Evolutionary conservation across 2,329 filamentous ascomycete species (phyloP), one percentile per base, ranked within the genome.

Genomic region (Scorias spongiosa): DNA sequence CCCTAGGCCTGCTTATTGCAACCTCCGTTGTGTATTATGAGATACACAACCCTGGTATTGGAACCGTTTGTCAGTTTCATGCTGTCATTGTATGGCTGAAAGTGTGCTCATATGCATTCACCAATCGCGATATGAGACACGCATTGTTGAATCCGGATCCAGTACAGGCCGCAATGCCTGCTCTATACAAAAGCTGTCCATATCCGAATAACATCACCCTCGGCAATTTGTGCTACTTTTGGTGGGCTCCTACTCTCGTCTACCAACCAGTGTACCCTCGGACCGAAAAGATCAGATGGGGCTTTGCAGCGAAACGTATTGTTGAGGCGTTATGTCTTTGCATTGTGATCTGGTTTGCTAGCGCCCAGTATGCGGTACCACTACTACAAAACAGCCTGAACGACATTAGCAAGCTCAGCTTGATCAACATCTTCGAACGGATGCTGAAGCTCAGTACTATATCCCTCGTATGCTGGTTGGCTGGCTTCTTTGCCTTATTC

Each of bases 221-320:
- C 52, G 66, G 72, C 42, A 98, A 96, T 59, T 69, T 98, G 20
- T 77, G 76, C 46, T 98, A 96, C 66, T 98, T 98, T 63, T 96
- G 91, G 89, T 89, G 88, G 80, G 91, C 89, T 0, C 91, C 91
- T 0, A 98, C 91, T 0, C 72, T 98, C 42, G 82, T 96, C 39
- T 98, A 98, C 62, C 91, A 98, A 66, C 91, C 91, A 1, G 86
- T 91, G 11, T 98, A 98, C 61, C 91, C 91, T 15, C 82, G 88
- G 38, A 87, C 84, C 5, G 69, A 77, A 8, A 75, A 73, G 45
- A 84, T 95, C 53, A 76, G 91, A 49, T 95, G 88, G 87, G 61
- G 75, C 3, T 98, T 94, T 59, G 85, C 96, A 34, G 67, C 75
- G 46, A 95, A 94, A 66, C 78, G 91, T 12, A 60, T 89, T 39